phyloP scores from a whole-genome alignment of 2,329 filamentous ascomycete species.

The Orbilia ellipsospora region DNA sequence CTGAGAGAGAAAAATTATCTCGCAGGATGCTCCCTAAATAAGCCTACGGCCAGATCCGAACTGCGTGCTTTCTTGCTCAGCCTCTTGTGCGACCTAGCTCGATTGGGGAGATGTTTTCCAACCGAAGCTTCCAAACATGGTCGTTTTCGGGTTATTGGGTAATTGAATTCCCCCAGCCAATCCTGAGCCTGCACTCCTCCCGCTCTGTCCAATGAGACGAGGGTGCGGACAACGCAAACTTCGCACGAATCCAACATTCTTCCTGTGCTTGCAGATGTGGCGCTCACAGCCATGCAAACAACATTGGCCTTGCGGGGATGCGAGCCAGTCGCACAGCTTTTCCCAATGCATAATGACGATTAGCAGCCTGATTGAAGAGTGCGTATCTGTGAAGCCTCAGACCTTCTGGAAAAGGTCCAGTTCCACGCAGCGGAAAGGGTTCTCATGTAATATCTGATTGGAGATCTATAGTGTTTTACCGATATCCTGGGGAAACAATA shows the following conservation, averaged over 20 bases:
- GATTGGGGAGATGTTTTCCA: slow-evolving; percentile 35
- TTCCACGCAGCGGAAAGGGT: slow-evolving; percentile 7
- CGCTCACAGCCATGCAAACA: slow-evolving; percentile 22
- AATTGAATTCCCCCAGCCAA: slow-evolving; percentile 21
- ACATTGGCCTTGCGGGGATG: no score
- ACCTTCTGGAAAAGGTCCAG: background rate
- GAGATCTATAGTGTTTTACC: no score
- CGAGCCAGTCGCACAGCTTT: background rate
- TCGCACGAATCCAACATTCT: slow-evolving; percentile 23
- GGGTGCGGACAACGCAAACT: slow-evolving; percentile 15
- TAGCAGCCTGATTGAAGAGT: no score
- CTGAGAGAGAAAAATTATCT: no score
- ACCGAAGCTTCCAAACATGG: slow-evolving; percentile 41
- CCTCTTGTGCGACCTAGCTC: slow-evolving; percentile 16
- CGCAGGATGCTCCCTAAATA: no score
- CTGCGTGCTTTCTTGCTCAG: slow-evolving; percentile 23
- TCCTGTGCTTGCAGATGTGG: slow-evolving; percentile 15
- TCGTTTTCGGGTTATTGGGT: background rate
- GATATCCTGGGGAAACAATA: background rate
- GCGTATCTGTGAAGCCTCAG: no score
- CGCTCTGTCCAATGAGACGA: background rate
- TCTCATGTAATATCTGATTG: slow-evolving; percentile 4
- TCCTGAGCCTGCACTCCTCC: slow-evolving; percentile 1
- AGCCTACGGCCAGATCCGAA: slow-evolving; percentile 21
- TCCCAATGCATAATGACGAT: slow-evolving; percentile 33